Conservation (phyloP, 2,329 filamentous ascomycete genomes). For the Emydomyces testavorans region DNA sequence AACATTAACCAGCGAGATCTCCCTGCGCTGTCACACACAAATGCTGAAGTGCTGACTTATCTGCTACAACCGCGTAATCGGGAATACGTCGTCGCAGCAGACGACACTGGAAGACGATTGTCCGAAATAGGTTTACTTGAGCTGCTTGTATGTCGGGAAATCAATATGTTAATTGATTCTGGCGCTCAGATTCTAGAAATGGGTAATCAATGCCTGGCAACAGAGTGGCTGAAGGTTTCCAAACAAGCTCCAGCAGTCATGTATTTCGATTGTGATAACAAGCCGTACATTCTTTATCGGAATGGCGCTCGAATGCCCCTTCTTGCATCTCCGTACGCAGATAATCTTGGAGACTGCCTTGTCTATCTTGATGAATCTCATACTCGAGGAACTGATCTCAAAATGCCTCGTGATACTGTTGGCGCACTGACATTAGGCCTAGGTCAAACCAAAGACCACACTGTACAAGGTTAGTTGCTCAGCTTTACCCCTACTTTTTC, state of each 20-base stretch:
- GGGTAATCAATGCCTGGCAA: constrained; percentile 41
- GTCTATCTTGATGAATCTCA: constrained; percentile 57
- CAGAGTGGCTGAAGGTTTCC: constrained; percentile 40
- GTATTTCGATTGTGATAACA: constrained; percentile 15
- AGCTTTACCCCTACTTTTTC: neutral
- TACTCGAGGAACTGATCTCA: constrained; percentile 54
- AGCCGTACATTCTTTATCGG: constrained; percentile 12
- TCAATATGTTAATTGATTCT: constrained; percentile 56
- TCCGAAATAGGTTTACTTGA: constrained; percentile 25
- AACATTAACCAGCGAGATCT: constrained; percentile 47
- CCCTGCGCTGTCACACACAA: constrained; percentile 48
- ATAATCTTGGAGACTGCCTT: constrained; percentile 46
- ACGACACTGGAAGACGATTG: constrained; percentile 7
- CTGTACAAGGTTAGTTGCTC: constrained; percentile 49
- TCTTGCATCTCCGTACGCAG: constrained; percentile 44
- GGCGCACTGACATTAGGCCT: constrained; percentile 55
- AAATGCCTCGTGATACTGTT: constrained; percentile 43
- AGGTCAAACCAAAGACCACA: constrained; percentile 50
- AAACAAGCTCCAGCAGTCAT: constrained; percentile 9
- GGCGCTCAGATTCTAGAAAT: constrained; percentile 59
- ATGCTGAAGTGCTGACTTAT: constrained; percentile 52
- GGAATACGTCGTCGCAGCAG: constrained; percentile 12
- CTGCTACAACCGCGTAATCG: constrained; percentile 46
- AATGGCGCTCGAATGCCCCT: constrained; percentile 25
- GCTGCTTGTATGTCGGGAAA: constrained; percentile 32